Percentiles rank a stretch among this genome's conserved stretches.
Conservation (phyloP, 768 basidiomycete species). For the Russula griseocarnosa region DNA sequence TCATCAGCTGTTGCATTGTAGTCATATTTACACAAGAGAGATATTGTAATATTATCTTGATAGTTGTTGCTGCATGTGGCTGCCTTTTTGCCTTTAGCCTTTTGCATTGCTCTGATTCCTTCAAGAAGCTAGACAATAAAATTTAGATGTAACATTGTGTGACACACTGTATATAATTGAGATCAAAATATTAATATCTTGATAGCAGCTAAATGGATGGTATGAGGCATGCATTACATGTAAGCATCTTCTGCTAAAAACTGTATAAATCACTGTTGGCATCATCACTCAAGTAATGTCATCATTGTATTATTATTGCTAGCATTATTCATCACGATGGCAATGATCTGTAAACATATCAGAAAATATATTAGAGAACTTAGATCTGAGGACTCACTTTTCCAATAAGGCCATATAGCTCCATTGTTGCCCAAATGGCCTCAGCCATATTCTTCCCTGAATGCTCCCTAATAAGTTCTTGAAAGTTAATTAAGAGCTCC, state of each 20-base stretch:
- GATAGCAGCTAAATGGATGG: not conserved
- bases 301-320: not conserved
- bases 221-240: not conserved
- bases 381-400: no score
- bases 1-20: not conserved
- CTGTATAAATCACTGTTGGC: not conserved
- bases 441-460: not conserved
- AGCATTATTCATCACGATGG: not conserved
- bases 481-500: not conserved
- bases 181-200: no score
- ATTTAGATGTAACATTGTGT: no score
- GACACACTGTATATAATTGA: no score
- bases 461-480: not conserved
- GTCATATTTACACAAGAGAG: not conserved
- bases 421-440: not conserved
- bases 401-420: not conserved
- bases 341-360: not conserved
- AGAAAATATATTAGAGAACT: no score
- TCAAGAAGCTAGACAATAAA: no score
- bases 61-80: not conserved
- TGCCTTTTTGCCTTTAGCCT: not conserved
- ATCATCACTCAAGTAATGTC: not conserved
- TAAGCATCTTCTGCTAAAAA: not conserved
- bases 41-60: not conserved
- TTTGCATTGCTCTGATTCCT: no score